Evolutionary conservation across 352 stramenopile genomes (phyloP), one percentile per base, ranked within the genome.

Genomic region (Phytophthora europaea): DNA sequence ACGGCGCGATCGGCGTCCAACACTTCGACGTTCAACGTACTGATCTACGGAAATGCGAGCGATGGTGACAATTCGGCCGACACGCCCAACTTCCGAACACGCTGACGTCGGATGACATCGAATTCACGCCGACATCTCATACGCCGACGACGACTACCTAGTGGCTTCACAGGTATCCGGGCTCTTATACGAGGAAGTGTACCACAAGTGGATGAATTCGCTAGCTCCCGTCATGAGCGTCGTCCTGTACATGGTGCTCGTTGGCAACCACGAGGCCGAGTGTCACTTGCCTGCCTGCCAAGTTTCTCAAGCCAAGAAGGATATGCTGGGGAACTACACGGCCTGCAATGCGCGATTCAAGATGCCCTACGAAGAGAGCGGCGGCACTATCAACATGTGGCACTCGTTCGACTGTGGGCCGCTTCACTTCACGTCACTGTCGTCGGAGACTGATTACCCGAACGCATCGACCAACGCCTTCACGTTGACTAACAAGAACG

Each of bases 261-360:
- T 83, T 0, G 88, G 88, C 2, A 95, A 95, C 78, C 90, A 97
- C 69, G 83, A 88, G 54, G 80, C 78, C 16, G 80, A 90, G 47
- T 90, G 80, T 36, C 70, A 83, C 33, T 78, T 69, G 9, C 76
- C 76, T 15, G 60, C 63, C 0, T 83, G 76, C 22, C 69, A 75
- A 9, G 7, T 85, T 10, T 70, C 63, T 0, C n/a, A 55, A 9
- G 13, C 50, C 7, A 77, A 72, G 48, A 73, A 78, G 62, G 18
- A 66, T 18, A 75, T 72, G 43, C 59, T 81, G 45, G 64, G 77
- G 58, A 84, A 84, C 36, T 94, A 92, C 73, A 83, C 81, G 28
- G 87, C 87, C 0, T 94, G 72, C 62, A 83, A 83, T 34, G 18
- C 65, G 7, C 65, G 77, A 3, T 84, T 58, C 26, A 70, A 67